Evolutionary conservation across 73 alveolate genomes (phyloP), one percentile per base, ranked within the genome.

Genomic region (Paramecium pentaurelia): DNA sequence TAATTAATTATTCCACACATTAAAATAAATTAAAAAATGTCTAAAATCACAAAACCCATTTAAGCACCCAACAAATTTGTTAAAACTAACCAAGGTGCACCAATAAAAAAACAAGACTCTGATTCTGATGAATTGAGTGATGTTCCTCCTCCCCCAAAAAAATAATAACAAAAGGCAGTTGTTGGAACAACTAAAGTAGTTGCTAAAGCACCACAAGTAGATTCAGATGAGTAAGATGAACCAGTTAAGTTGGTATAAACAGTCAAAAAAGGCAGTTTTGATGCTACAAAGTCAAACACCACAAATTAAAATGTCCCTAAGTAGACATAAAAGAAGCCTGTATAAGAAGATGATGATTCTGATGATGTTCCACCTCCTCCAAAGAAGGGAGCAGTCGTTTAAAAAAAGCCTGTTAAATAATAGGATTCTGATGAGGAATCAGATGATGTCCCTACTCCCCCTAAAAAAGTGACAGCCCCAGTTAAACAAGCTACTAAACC

Each of bases 391-490:
- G 25, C 25, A 22, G 25, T 22, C 25, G 32, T 14, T 71, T 60
- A 14, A 60, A 71, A 32, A 60, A 71, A 32, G 86, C 32, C 87
- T 73, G 87, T 40, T 10, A 73, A 73, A 73, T 12, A 73, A 73
- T 36, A 30, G 38, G 87, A 37, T 8, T 34, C 58, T 20, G 87
- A 73, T 14, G 87, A 73, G 0, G 87, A 73, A 5, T 73, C 87
- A 73, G 87, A 73, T 73, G 68, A 73, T 73, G 87, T 16, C n/a
- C 87, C 87, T 1, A 14, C 87, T 30, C 87, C 87, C 38, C 34
- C 86, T 60, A 73, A 73, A 68, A 73, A 73, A 40, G 37, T 6
- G 8, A 9, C 60, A 40, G 83, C 14, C 1, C 36, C 77, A 3
- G 58, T 16, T 5, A 59, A 59, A 75, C 73, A 64, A 54, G 88